Evolutionary conservation across 345 rosid species (phyloP), one percentile per base, ranked within the genome.

Genomic region (Moricandia arvensis): DNA sequence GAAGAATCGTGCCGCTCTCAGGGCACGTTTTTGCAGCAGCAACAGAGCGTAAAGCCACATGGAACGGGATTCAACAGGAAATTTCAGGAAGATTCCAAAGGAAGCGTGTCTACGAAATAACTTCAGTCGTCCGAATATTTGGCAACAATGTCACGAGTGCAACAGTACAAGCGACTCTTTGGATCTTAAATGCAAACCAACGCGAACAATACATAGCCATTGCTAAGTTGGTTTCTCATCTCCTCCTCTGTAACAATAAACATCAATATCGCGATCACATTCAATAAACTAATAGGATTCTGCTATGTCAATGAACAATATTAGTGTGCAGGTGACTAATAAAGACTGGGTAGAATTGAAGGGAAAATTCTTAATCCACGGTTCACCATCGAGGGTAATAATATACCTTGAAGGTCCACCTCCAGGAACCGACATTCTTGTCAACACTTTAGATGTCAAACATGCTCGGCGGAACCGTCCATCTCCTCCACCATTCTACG

Each of bases 11-110:
- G 10, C 97, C 93, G 0, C 71, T 68, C 71, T 72, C 86, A 4
- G 94, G 94, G 34, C 83, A 87, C 58, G 80, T 77, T 75, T 91
- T 93, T 59, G 96, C 90, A 29, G 71, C 88, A 35, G 87, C 93
- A 43, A 88, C 93, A 7, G 90, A 78, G 21, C 93, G 97, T 38
- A 73, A 73, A 17, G 91, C 76, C 79, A 82, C 77, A 77, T 93
- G 97, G 97, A 91, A 93, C 15, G 98, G 97, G 37, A 89, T 93
- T 76, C 87, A 93, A 80, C 96, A 93, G 81, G 97, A 91, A 72
- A 88, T 93, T 78, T 89, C 89, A 0, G 90, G 85, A 69, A 86
- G 84, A 76, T 85, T 83, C 21, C 85, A 84, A 64, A 82, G 94
- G 69, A 86, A 88, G 69, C 87, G 87, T 63, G 91, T 87, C 29